These are phyloP conservation scores for Codiaeum variegatum DNA, from an alignment of 441 rosid species.

Conservation along the genomic window DNA sequence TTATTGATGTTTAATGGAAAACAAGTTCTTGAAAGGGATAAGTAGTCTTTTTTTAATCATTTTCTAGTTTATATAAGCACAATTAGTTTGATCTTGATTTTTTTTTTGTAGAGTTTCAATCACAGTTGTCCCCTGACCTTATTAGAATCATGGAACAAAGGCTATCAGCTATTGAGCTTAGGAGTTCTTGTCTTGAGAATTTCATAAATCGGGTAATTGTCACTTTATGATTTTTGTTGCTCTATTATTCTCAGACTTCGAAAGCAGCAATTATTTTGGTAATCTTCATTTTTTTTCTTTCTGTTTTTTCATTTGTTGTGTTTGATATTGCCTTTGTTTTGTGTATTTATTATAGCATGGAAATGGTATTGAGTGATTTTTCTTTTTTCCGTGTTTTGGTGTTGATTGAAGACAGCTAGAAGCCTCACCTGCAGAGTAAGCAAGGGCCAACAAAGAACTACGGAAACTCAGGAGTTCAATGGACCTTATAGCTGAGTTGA, in stretches of 20 bases:
- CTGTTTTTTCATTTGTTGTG: neutral
- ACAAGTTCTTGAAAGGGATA: neutral
- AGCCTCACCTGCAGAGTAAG: slow-evolving; percentile 61
- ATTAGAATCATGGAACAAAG: slow-evolving; percentile 72
- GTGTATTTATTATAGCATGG: neutral
- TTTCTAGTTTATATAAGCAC: neutral
- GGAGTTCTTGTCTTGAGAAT: slow-evolving; percentile 52
- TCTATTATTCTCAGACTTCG: neutral
- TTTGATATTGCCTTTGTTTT: neutral
- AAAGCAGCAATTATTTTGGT: neutral
- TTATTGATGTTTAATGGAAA: neutral
- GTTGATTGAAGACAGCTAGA: slow-evolving; percentile 84
- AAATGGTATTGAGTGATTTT: slow-evolving; percentile 1
- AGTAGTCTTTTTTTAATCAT: neutral
- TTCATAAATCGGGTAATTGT: slow-evolving; percentile 57
- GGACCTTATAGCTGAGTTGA: slow-evolving; percentile 63
- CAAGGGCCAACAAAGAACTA: slow-evolving; percentile 83
- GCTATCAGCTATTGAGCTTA: slow-evolving; percentile 60
- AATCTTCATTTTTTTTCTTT: neutral
- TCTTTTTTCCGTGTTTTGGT: slow-evolving; percentile 19
- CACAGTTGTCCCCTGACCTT: slow-evolving; percentile 60
- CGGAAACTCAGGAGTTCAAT: slow-evolving; percentile 63
- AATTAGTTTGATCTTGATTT: neutral
- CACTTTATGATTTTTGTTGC: slow-evolving; percentile 2
- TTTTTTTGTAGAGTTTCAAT: slow-evolving; percentile 42